A percentile compares a stretch with the other conserved stretches of the same genome.
phyloP scores from a whole-genome alignment of 192 early-diverging fungal genomes.

The Coemansia sp. region DNA sequence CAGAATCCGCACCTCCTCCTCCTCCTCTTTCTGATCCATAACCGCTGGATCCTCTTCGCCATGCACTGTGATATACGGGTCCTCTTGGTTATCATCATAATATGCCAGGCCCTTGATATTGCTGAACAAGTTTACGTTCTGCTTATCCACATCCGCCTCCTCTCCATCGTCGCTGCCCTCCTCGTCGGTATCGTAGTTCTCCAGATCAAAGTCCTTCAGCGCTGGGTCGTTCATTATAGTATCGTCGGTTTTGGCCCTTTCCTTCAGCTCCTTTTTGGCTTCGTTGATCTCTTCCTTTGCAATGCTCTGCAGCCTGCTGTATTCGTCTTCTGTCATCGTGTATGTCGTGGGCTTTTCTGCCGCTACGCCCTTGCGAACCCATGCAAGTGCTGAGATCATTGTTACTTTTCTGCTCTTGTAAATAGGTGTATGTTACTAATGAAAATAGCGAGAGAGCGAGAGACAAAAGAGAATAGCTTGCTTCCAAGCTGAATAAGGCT shows the following conservation, averaged over 20 bases:
- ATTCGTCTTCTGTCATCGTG: conserved; percentile 88
- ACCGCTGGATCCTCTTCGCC: conserved; percentile 53
- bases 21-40: conserved; percentile 66
- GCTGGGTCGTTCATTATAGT: conserved; percentile 58
- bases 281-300: conserved; percentile 65
- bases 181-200: conserved; percentile 88
- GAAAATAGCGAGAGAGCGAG: neutral
- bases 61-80: conserved; percentile 79
- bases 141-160: conserved; percentile 33
- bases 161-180: conserved; percentile 40
- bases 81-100: conserved; percentile 74
- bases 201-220: conserved; percentile 86
- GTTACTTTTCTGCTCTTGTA: neutral
- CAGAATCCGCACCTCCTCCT: conserved; percentile 77
- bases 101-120: conserved; percentile 88
- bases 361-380: conserved; percentile 95
- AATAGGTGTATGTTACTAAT: neutral
- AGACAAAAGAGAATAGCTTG: neutral
- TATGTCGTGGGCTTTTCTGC: conserved; percentile 74
- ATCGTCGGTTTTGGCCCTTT: conserved; percentile 24
- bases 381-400: conserved; percentile 92
- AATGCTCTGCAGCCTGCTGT: conserved; percentile 70
- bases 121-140: conserved; percentile 70
- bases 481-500: neutral
- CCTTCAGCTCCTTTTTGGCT: conserved; percentile 62